These are phyloP conservation scores for Trypanosomatidae sp. DNA, from an alignment of 208 protist species.

Conservation along the genomic window DNA sequence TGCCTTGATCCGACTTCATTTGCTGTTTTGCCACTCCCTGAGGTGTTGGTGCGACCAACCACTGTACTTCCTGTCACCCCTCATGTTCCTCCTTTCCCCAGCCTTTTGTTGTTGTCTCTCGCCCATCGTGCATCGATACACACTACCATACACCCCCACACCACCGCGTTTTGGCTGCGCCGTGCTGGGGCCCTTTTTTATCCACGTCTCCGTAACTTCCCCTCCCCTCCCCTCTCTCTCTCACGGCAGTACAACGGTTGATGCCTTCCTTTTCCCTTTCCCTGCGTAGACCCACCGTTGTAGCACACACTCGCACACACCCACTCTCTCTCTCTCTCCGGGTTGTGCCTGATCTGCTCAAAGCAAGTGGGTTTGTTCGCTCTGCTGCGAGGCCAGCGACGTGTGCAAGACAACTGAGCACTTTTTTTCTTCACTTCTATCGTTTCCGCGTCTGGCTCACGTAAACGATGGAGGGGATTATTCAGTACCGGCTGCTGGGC, in stretches of 20 bases:
- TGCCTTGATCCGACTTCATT: neutral
- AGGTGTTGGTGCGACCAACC: too few relatives aligned
- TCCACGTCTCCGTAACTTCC: neutral
- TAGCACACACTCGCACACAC: neutral
- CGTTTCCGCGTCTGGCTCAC: neutral
- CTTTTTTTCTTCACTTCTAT: neutral
- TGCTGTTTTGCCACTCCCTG: neutral
- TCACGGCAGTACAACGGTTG: neutral
- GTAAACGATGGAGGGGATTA: slow-evolving; percentile 52
- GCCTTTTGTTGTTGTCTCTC: neutral
- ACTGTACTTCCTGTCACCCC: neutral
- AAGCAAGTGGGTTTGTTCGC: neutral
- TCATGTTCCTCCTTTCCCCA: neutral
- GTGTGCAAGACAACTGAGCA: neutral
- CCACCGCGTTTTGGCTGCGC: neutral
- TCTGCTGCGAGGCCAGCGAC: neutral
- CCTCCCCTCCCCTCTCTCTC: too few relatives aligned
- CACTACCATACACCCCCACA: neutral
- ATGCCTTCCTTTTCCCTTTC: neutral
- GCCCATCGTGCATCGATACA: neutral
- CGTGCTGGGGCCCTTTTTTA: neutral
- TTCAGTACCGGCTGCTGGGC: slow-evolving; percentile 78
- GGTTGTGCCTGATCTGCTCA: neutral
- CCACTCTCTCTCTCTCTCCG: neutral
- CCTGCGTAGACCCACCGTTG: neutral